Evolutionary conservation across 2,329 filamentous ascomycete species (phyloP).

Genomic region (Myriosclerotinia scirpicola): DNA sequence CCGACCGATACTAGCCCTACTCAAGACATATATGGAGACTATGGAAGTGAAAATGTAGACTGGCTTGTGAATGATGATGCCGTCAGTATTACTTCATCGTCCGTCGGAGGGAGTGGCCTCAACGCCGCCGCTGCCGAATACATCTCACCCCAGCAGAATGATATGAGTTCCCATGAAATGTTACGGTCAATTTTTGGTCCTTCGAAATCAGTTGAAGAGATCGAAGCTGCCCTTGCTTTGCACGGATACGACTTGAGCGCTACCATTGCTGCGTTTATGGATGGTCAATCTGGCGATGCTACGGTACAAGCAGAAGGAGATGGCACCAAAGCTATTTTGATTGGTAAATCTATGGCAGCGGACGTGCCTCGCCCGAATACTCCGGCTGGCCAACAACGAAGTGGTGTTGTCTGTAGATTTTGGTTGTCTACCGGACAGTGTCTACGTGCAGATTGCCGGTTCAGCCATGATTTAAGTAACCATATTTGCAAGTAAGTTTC

Average conservation of each 20-base stretch:
- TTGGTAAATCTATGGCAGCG: slow-evolving; percentile 86
- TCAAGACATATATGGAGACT: slow-evolving; percentile 85
- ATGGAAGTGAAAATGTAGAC: slow-evolving; percentile 91
- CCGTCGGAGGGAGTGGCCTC: slow-evolving; percentile 63
- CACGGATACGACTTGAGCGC: slow-evolving; percentile 93
- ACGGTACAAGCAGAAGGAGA: slow-evolving; percentile 47
- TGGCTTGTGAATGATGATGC: slow-evolving; percentile 92
- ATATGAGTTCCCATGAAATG: slow-evolving; percentile 99
- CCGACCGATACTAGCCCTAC: slow-evolving; percentile 76
- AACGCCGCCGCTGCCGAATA: slow-evolving; percentile 83
- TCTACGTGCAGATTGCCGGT: slow-evolving; percentile 90
- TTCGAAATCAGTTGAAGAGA: slow-evolving; percentile 87
- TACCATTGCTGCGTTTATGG: slow-evolving; percentile 87
- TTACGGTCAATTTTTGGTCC: slow-evolving; percentile 90
- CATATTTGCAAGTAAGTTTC: slow-evolving; percentile 90
- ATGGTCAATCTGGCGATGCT: slow-evolving; percentile 58
- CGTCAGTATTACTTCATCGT: slow-evolving; percentile 76
- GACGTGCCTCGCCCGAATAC: slow-evolving; percentile 71
- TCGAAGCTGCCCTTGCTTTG: slow-evolving; percentile 82
- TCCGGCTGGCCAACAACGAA: slow-evolving; percentile 74
- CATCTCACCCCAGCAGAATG: slow-evolving; percentile 64
- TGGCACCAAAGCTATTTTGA: slow-evolving; percentile 67
- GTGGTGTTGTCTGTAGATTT: slow-evolving; percentile 93
- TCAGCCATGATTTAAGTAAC: slow-evolving; percentile 93
- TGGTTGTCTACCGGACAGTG: slow-evolving; percentile 95